Conservation (phyloP, 768 basidiomycete genomes). For the Strobilomyces confusus region DNA sequence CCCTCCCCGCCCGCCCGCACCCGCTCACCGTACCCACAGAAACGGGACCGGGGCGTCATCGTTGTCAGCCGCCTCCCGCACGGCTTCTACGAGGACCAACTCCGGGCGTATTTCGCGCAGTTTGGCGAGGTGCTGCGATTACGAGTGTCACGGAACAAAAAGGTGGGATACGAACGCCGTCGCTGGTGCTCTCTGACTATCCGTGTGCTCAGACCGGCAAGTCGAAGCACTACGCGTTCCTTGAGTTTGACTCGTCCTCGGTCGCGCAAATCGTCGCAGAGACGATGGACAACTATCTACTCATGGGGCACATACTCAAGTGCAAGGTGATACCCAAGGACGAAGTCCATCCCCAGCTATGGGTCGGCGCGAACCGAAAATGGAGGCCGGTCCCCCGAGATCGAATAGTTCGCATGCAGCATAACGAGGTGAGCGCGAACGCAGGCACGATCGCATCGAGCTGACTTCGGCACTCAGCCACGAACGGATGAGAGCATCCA, state of each 20-base stretch:
- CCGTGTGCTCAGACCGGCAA: slow-evolving; percentile 66
- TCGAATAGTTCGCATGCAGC: slow-evolving; percentile 63
- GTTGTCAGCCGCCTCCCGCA: slow-evolving; percentile 91
- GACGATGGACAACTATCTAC: slow-evolving; percentile 98
- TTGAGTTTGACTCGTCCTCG: slow-evolving; percentile 86
- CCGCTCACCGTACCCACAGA: slow-evolving; percentile 22
- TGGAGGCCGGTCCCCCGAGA: slow-evolving; percentile 76
- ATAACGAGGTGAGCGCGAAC: slow-evolving; percentile 67
- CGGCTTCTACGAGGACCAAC: slow-evolving; percentile 95
- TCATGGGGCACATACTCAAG: slow-evolving; percentile 89
- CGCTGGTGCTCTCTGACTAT: no score
- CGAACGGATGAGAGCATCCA: slow-evolving; percentile 70
- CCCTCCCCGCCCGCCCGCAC: neutral
- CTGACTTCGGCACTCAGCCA: slow-evolving; percentile 39
- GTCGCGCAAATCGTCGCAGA: slow-evolving; percentile 96
- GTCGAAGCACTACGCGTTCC: slow-evolving; percentile 96
- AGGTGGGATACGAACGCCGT: slow-evolving; percentile 41
- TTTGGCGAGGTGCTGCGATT: slow-evolving; percentile 89
- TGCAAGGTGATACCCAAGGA: slow-evolving; percentile 91
- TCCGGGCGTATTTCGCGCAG: slow-evolving; percentile 90
- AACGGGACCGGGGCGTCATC: slow-evolving; percentile 77
- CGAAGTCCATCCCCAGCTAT: slow-evolving; percentile 87
- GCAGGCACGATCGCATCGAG: neutral
- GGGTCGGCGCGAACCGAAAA: slow-evolving; percentile 96
- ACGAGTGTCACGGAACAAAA: slow-evolving; percentile 90